A percentile compares a stretch with the other conserved stretches of the same genome.
phyloP scores from a whole-genome alignment of 169 alveolate genomes.

The Plasmodium malariae region DNA sequence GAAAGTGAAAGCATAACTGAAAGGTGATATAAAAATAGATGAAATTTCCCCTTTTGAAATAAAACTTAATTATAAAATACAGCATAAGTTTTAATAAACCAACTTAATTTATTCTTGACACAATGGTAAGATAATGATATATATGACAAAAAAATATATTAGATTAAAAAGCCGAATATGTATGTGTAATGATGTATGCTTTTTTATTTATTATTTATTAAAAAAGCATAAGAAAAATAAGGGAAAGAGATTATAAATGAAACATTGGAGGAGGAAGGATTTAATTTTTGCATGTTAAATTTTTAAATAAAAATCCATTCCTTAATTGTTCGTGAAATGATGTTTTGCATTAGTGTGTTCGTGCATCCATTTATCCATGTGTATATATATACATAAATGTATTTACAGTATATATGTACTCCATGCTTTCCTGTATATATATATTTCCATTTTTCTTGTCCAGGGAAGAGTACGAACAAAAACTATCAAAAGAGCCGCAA shows the following conservation, averaged over 20 bases:
- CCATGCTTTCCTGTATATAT: background rate
- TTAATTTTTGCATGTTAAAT: too few species aligned
- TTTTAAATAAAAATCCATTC: too few species aligned
- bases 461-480: slow-evolving; percentile 99
- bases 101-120: background rate
- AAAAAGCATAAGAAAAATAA: background rate
- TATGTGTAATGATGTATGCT: background rate
- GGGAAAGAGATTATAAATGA: background rate
- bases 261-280: too few species aligned
- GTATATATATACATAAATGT: slow-evolving; percentile 12
- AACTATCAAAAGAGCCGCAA: slow-evolving; percentile 99
- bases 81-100: background rate
- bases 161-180: too few species aligned
- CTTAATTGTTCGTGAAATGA: too few species aligned
- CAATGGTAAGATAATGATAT: background rate
- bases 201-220: too few species aligned
- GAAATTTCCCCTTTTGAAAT: background rate
- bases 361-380: background rate
- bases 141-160: background rate
- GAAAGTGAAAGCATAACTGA: too few species aligned
- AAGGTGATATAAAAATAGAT: background rate
- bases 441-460: slow-evolving; percentile 9
- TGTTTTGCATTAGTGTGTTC: background rate
- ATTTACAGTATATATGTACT: background rate
- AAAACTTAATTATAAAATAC: background rate